Conservation (phyloP, 2,329 filamentous ascomycete species). For the Bipolaris cookei region DNA sequence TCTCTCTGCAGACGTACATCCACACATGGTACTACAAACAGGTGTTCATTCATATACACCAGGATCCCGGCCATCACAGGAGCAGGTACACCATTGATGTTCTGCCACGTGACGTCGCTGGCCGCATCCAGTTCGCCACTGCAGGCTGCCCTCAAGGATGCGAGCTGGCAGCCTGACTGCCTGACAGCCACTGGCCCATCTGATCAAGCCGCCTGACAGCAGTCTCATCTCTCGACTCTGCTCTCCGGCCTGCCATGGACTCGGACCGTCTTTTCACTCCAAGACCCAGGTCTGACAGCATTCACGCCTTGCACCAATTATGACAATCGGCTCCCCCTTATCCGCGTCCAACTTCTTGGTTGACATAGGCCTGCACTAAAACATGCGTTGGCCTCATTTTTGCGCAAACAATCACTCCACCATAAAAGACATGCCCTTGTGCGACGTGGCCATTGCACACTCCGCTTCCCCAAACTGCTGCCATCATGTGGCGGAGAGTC, state of each 20-base stretch:
- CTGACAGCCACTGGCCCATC: conserved; percentile 29
- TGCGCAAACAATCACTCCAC: conserved; percentile 15
- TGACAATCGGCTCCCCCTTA: conserved; percentile 27
- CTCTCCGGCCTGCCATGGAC: conserved; percentile 24
- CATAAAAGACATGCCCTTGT: conserved; percentile 43
- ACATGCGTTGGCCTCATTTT: conserved; percentile 29
- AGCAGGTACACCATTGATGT: conserved; percentile 5
- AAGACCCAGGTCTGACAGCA: conserved; percentile 16
- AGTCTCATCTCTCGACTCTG: conserved; percentile 12
- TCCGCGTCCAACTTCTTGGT: conserved; percentile 32
- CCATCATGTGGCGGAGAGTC: conserved; percentile 84
- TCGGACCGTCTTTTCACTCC: conserved; percentile 1
- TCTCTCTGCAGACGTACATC: background rate
- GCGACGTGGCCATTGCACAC: conserved; percentile 21
- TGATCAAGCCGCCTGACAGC: conserved; percentile 32
- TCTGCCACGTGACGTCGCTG: conserved; percentile 6
- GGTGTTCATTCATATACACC: too few relatives aligned
- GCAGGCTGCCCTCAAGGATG: conserved; percentile 17
- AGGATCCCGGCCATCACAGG: background rate
- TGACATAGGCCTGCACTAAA: conserved; percentile 35
- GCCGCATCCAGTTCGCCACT: conserved; percentile 9
- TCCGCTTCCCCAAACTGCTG: conserved; percentile 26
- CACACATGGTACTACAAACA: background rate
- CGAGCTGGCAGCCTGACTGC: conserved; percentile 17
- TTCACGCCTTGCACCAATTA: conserved; percentile 5